Evolutionary conservation across 2,329 filamentous ascomycete species (phyloP), one percentile per base, ranked within the genome.

Genomic region (Fusarium sp.): DNA sequence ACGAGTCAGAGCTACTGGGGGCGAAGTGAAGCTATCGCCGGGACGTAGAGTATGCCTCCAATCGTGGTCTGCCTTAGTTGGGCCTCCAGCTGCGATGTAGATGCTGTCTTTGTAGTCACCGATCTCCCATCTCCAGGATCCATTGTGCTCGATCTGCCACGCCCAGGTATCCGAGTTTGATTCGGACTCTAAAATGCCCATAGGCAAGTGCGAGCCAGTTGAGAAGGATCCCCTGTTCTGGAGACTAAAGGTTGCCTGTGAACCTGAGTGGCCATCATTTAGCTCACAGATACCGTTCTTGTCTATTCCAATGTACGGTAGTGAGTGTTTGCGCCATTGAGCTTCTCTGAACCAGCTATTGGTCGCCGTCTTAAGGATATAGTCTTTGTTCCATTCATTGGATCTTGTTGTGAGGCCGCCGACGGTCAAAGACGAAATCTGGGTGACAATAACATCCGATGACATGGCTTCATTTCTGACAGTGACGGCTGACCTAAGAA

Each of bases 61-160:
- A 45, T 75, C 71, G 50, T 82, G 80, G 35, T 81, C 74, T 7
- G 57, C 42, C 16, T 71, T 68, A 0, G 68, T 77, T 0, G 81
- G 81, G 0, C 81, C 81, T 1, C 71, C 68, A 2, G 74, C 71
- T 18, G 73, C 77, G 1, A 82, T 45, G 58, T 81, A 82, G 16
- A 82, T 41, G 36, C 73, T 76, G 44, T 82, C 78, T n/a, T 75
- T 68, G 59, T 69, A 80, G 69, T 82, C 80, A 7, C 81, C 80
- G 15, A 82, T 69, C 60, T 82, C 81, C 79, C 79, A 82, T 30
- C 73, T 65, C 81, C 81, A 82, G 13, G 80, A 81, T 3, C 80
- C 80, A 47, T 80, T 82, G 53, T 78, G 76, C 44, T 82, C 81
- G 16, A 82, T 64, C 63, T 82, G 79, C 80, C 81, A 82, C 2